Conservation (phyloP, 139 green algal species). For the Desmodesmus armatus region DNA sequence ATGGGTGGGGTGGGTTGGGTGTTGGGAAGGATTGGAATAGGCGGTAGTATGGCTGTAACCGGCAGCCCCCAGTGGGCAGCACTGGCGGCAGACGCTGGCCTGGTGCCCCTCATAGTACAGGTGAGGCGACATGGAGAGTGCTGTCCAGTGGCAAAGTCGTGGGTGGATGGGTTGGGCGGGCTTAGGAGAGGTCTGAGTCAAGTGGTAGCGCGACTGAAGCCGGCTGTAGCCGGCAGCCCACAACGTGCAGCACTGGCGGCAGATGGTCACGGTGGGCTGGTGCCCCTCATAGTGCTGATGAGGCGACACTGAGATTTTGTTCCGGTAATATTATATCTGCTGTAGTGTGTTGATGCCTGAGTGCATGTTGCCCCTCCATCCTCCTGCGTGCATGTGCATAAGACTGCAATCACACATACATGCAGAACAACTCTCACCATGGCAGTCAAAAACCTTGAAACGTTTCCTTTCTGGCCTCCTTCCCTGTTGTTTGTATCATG, state of each 20-base stretch:
- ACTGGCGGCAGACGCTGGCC: constrained; percentile 34
- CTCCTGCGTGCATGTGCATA: no score
- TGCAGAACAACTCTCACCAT: neutral
- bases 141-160: neutral
- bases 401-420: no score
- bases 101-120: constrained; percentile 47
- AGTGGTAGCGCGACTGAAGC: no score
- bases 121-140: neutral
- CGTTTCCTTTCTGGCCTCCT: neutral
- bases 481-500: neutral
- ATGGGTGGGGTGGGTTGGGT: neutral
- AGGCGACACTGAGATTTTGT: neutral
- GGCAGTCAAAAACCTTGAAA: neutral
- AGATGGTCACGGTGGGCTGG: constrained; percentile 40
- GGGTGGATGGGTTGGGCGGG: neutral
- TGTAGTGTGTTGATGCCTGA: neutral
- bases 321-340: neutral
- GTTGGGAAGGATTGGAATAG: no score
- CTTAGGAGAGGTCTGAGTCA: no score
- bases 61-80: constrained; percentile 45
- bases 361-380: no score
- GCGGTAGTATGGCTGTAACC: no score
- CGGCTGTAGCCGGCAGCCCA: constrained; percentile 48
- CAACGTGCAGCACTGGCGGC: constrained; percentile 35
- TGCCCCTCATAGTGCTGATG: constrained; percentile 41